phyloP scores from a whole-genome alignment of 495 filamentous ascomycete genomes.

The Hyaloscypha variabilis region DNA sequence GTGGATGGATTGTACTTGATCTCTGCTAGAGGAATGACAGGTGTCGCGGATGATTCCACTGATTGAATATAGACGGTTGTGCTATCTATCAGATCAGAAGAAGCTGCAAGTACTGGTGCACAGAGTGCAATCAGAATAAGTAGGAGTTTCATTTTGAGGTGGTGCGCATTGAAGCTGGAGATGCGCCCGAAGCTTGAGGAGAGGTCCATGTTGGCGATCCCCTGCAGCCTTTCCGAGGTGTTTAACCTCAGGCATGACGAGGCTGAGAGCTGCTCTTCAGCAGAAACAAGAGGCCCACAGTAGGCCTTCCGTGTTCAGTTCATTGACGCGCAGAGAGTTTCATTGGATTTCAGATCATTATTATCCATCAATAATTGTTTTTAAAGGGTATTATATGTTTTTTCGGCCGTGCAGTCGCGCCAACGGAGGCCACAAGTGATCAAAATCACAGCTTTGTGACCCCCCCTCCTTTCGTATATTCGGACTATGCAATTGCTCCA shows the following conservation, averaged over 20 bases:
- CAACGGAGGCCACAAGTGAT: too few relatives aligned
- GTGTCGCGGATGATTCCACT: constrained; percentile 34
- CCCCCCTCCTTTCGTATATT: background rate
- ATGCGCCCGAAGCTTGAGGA: background rate
- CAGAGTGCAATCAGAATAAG: constrained; percentile 22
- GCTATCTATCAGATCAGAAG: constrained; percentile 24
- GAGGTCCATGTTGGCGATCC: background rate
- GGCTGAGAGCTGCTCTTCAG: constrained; percentile 10
- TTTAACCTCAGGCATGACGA: constrained; percentile 9
- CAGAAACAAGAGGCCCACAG: too few relatives aligned
- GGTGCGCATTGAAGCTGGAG: background rate
- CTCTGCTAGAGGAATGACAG: constrained; percentile 48
- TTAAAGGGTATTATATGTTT: too few relatives aligned
- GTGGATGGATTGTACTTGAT: constrained; percentile 43
- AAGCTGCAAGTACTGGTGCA: constrained; percentile 15
- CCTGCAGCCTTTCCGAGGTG: constrained; percentile 10
- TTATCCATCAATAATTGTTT: too few relatives aligned
- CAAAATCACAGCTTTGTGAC: too few relatives aligned
- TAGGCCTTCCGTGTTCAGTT: too few relatives aligned
- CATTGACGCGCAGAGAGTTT: too few relatives aligned
- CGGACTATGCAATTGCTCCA: constrained; percentile 3
- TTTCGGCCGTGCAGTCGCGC: too few relatives aligned
- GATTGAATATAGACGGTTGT: constrained; percentile 30
- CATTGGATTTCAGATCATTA: too few relatives aligned
- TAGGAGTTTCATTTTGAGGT: constrained; percentile 19